A percentile compares a stretch with the other conserved stretches of the same genome.
These are phyloP conservation scores for Colletotrichum camelliae DNA, from an alignment of 2,329 filamentous ascomycete species.

Conservation along the genomic window DNA sequence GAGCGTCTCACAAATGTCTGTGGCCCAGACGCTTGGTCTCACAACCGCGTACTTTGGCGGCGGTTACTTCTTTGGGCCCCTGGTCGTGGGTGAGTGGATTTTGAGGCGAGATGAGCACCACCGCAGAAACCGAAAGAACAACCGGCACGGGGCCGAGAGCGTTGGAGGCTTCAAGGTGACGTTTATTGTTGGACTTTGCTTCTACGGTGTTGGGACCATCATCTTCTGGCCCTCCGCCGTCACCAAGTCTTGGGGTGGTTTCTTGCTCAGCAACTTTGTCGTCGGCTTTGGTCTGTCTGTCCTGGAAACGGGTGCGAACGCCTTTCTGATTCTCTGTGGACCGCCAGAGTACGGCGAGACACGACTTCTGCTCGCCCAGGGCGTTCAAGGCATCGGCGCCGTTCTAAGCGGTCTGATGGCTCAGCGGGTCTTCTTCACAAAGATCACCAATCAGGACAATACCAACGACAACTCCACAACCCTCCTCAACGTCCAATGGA, in stretches of 20 bases:
- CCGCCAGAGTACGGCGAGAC: conserved; percentile 76
- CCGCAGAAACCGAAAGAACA: conserved; percentile 43
- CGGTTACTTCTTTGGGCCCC: conserved; percentile 72
- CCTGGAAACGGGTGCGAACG: conserved; percentile 82
- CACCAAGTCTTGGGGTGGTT: conserved; percentile 76
- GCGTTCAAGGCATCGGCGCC: conserved; percentile 76
- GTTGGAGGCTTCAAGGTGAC: conserved; percentile 78
- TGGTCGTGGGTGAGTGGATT: conserved; percentile 73
- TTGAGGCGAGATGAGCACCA: conserved; percentile 71
- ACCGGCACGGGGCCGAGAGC: conserved; percentile 39
- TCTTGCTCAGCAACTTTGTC: conserved; percentile 76
- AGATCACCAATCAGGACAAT: conserved; percentile 46
- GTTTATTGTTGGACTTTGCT: conserved; percentile 77
- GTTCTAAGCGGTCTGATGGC: conserved; percentile 76
- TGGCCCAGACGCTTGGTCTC: conserved; percentile 68
- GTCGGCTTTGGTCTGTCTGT: conserved; percentile 79
- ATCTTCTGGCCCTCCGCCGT: conserved; percentile 87
- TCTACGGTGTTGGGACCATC: conserved; percentile 79
- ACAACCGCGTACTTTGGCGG: conserved; percentile 75
- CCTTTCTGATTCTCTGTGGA: conserved; percentile 75
- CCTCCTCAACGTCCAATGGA: conserved; percentile 81
- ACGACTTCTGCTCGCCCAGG: conserved; percentile 77
- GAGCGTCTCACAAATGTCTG: conserved; percentile 63
- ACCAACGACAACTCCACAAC: conserved; percentile 41
- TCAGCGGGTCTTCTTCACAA: conserved; percentile 74